Percentiles rank a stretch among this genome's conserved stretches.
These are phyloP conservation scores for Adiantum capillusveneris DNA, from an alignment of 75 land plant species.

Conservation along the genomic window DNA sequence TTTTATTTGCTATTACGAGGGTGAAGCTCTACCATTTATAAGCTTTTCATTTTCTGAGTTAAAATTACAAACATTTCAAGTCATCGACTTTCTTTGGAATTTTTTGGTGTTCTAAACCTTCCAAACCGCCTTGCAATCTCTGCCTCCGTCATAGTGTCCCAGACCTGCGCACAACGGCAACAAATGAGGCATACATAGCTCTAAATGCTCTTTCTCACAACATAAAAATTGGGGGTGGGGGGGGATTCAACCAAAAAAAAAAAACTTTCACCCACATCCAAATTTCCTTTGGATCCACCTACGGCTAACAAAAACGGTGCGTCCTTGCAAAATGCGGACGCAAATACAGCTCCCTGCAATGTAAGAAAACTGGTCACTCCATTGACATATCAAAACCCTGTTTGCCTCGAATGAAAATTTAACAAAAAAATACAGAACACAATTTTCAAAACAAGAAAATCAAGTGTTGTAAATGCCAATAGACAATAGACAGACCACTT, in stretches of 20 bases:
- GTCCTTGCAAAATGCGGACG: slow-evolving; percentile 75
- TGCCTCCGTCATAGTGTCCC: slow-evolving; percentile 51
- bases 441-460: background rate
- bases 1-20: no score
- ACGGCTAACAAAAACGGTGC: slow-evolving; percentile 76
- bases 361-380: no score
- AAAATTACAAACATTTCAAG: no score
- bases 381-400: no score
- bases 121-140: slow-evolving; percentile 49
- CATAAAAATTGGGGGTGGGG: background rate
- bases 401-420: no score
- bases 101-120: slow-evolving; percentile 15
- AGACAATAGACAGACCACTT: slow-evolving; percentile 50
- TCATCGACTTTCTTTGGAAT: no score
- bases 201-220: background rate
- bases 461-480: background rate
- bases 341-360: slow-evolving; percentile 75
- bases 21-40: no score
- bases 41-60: no score
- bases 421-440: no score
- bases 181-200: background rate
- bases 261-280: slow-evolving; percentile 38
- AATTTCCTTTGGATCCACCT: slow-evolving; percentile 82
- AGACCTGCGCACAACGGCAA: slow-evolving; percentile 47
- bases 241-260: background rate